Evolutionary conservation across 345 rosid species (phyloP).

Genomic region (Euclidium syriacum): DNA sequence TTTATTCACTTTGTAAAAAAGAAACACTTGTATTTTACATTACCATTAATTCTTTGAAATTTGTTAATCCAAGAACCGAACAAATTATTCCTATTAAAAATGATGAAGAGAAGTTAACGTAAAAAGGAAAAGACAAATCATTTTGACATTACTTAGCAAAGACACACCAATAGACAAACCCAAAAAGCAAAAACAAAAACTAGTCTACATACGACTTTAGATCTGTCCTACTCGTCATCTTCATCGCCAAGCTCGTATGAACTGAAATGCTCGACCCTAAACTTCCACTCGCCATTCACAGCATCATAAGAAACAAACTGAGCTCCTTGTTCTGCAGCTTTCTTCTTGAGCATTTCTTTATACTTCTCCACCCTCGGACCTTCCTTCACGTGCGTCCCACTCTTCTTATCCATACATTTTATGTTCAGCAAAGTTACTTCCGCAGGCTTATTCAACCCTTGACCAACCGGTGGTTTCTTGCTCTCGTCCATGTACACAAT

Average conservation of each 20-base stretch:
- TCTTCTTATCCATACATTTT: slow-evolving; percentile 80
- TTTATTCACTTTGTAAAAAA: too few relatives aligned
- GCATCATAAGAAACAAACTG: slow-evolving; percentile 79
- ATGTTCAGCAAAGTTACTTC: slow-evolving; percentile 92
- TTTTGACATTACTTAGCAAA: neutral
- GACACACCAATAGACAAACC: neutral
- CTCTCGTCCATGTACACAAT: slow-evolving; percentile 93
- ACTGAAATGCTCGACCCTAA: slow-evolving; percentile 84
- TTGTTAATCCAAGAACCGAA: too few relatives aligned
- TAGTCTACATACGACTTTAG: neutral
- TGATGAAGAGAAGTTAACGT: neutral
- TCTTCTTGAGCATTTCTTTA: slow-evolving; percentile 79
- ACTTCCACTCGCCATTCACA: slow-evolving; percentile 82
- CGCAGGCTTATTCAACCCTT: slow-evolving; percentile 92
- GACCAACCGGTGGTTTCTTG: slow-evolving; percentile 84
- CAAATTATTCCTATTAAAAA: too few relatives aligned
- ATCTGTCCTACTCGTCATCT: slow-evolving; percentile 31
- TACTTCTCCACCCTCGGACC: slow-evolving; percentile 69
- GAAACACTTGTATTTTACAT: too few relatives aligned
- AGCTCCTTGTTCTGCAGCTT: slow-evolving; percentile 88
- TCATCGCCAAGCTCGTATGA: slow-evolving; percentile 51
- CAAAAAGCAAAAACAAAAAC: neutral
- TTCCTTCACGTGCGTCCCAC: slow-evolving; percentile 56
- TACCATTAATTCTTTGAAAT: too few relatives aligned
- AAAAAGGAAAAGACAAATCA: neutral